Conservation (phyloP, 2,329 filamentous ascomycete genomes). For the Ophiostoma sp. region DNA sequence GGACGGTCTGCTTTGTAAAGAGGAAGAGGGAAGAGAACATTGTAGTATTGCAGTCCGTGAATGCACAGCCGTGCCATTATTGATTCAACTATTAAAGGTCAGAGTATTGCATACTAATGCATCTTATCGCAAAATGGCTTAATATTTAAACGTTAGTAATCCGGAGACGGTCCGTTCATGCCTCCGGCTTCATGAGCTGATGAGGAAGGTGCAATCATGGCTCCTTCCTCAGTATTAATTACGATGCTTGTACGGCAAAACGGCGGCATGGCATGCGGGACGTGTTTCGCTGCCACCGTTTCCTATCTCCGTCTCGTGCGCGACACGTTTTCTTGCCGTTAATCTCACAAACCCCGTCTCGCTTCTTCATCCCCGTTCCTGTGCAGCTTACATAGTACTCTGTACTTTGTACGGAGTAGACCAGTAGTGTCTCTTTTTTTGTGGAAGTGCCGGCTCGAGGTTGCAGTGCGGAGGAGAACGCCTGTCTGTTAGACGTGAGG, state of each 20-base stretch:
- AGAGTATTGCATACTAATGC: background rate
- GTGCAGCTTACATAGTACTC: background rate
- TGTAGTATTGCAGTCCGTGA: background rate
- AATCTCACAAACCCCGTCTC: background rate
- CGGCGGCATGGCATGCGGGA: background rate
- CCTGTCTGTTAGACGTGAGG: background rate
- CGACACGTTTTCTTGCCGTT: slow-evolving; percentile 4
- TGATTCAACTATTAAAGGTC: background rate
- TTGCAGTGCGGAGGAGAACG: slow-evolving; percentile 5
- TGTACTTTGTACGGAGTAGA: background rate
- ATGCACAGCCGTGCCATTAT: background rate
- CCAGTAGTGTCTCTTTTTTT: background rate
- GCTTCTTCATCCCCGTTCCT: background rate
- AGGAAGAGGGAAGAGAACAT: background rate
- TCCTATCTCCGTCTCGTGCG: slow-evolving; percentile 4
- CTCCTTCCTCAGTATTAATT: background rate
- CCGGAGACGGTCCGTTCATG: background rate
- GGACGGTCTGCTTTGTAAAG: background rate
- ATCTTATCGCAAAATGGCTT: background rate
- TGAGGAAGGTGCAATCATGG: background rate
- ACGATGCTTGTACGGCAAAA: background rate
- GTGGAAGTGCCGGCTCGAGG: background rate
- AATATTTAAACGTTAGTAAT: background rate
- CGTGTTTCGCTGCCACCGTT: background rate
- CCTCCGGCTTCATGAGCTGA: background rate